Evolutionary conservation across 2,329 filamentous ascomycete species (phyloP).

Genomic region (Rosellinia necatrix): DNA sequence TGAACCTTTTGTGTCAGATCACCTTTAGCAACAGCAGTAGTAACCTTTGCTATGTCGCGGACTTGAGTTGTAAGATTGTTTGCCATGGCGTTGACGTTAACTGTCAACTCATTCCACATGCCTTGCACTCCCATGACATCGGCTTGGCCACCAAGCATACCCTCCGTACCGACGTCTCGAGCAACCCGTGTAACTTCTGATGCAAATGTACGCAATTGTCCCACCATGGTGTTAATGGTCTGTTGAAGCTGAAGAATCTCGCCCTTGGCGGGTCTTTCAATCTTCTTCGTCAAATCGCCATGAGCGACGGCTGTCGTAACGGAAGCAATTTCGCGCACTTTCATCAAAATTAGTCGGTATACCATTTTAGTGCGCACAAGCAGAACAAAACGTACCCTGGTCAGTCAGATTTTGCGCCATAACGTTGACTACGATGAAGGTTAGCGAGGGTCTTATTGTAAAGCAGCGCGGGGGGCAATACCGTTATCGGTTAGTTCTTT

Average conservation of each 20-base stretch:
- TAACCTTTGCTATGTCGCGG: conserved; percentile 88
- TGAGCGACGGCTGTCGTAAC: conserved; percentile 84
- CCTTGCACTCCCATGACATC: conserved; percentile 83
- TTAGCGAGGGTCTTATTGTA: conserved; percentile 30
- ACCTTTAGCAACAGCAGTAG: conserved; percentile 75
- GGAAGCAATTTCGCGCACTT: conserved; percentile 81
- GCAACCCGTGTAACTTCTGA: conserved; percentile 84
- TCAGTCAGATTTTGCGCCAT: conserved; percentile 84
- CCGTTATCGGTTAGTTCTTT: conserved; percentile 91
- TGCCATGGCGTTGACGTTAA: conserved; percentile 87
- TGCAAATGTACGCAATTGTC: conserved; percentile 81
- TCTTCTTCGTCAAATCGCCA: conserved; percentile 83
- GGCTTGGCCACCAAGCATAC: conserved; percentile 80
- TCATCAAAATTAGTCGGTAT: conserved; percentile 11
- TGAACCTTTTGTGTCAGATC: conserved; percentile 97
- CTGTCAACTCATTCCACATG: conserved; percentile 87
- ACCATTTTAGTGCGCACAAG: neutral
- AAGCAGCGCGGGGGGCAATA: conserved; percentile 41
- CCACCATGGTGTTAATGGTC: conserved; percentile 89
- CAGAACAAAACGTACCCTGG: conserved; percentile 56
- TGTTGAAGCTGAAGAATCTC: conserved; percentile 84
- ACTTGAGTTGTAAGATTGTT: conserved; percentile 88
- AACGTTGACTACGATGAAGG: conserved; percentile 65
- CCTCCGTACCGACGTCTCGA: conserved; percentile 82
- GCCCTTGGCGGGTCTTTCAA: conserved; percentile 77